phyloP scores from a whole-genome alignment of 2,329 filamentous ascomycete species.

The Alternaria viburni region DNA sequence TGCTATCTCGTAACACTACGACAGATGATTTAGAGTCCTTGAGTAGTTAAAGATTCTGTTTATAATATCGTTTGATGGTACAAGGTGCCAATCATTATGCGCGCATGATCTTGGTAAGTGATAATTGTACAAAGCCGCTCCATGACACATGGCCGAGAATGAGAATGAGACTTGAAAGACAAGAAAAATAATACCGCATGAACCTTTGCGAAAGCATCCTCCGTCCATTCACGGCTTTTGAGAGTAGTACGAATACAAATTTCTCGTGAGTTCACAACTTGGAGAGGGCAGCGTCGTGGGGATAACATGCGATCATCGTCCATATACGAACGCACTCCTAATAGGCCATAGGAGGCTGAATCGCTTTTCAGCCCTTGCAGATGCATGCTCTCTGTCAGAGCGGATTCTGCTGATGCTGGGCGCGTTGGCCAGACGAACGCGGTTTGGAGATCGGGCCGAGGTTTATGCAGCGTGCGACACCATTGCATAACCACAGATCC shows the following conservation, averaged over 20 bases:
- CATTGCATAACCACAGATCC: background rate
- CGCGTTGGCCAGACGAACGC: background rate
- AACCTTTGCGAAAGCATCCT: background rate
- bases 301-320: background rate
- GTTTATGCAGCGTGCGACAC: background rate
- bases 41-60: background rate
- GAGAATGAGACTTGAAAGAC: background rate
- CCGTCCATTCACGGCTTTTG: background rate
- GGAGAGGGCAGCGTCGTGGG: background rate
- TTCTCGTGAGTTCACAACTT: background rate
- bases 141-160: background rate
- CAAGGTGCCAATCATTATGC: background rate
- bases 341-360: background rate
- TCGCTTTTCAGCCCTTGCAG: background rate
- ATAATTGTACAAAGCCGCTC: constrained; percentile 1
- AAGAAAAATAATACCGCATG: background rate
- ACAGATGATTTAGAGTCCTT: background rate
- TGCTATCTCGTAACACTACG: background rate
- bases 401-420: background rate
- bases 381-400: background rate
- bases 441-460: background rate
- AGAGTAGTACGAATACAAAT: constrained; percentile 7
- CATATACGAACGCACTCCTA: background rate
- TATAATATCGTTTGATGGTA: background rate
- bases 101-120: background rate